Evolutionary conservation across 75 land plant genomes (phyloP).

Genomic region (Isoetes taiwanensis): DNA sequence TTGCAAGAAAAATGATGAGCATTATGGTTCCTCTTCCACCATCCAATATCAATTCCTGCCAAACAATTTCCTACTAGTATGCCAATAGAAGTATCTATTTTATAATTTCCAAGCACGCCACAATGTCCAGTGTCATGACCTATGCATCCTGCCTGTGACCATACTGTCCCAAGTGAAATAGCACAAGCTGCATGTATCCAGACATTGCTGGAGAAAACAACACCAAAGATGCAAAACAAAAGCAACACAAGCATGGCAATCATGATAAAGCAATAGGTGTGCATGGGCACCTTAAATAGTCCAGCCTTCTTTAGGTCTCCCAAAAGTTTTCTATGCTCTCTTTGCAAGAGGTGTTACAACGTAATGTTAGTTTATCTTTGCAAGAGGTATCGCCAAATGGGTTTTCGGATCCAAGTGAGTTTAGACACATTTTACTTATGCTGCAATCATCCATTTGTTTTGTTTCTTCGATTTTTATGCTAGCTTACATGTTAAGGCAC

Average conservation of each 20-base stretch:
- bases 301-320: slow-evolving; percentile 39
- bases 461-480: too few relatives aligned
- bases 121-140: slow-evolving; percentile 77
- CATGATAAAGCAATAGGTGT: slow-evolving; percentile 11
- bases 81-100: slow-evolving; percentile 23
- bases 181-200: slow-evolving; percentile 36
- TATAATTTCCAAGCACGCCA: slow-evolving; percentile 22
- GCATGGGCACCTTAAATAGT: slow-evolving; percentile 29
- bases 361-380: too few relatives aligned
- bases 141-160: slow-evolving; percentile 62
- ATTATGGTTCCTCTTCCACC: slow-evolving; percentile 87
- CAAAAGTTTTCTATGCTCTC: slow-evolving; percentile 38
- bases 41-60: slow-evolving; percentile 61
- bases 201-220: slow-evolving; percentile 20
- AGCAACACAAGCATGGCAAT: slow-evolving; percentile 20
- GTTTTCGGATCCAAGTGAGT: too few relatives aligned
- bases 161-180: slow-evolving; percentile 38
- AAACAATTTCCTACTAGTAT: slow-evolving; percentile 47
- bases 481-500: too few relatives aligned
- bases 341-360: too few relatives aligned
- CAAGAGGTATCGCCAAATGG: too few relatives aligned
- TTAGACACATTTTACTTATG: too few relatives aligned
- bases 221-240: slow-evolving; percentile 50
- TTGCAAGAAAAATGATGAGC: slow-evolving; percentile 68
- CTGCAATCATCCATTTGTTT: too few relatives aligned